Evolutionary conservation across 352 stramenopile species (phyloP).

Genomic region (Phytophthora sansomeana): DNA sequence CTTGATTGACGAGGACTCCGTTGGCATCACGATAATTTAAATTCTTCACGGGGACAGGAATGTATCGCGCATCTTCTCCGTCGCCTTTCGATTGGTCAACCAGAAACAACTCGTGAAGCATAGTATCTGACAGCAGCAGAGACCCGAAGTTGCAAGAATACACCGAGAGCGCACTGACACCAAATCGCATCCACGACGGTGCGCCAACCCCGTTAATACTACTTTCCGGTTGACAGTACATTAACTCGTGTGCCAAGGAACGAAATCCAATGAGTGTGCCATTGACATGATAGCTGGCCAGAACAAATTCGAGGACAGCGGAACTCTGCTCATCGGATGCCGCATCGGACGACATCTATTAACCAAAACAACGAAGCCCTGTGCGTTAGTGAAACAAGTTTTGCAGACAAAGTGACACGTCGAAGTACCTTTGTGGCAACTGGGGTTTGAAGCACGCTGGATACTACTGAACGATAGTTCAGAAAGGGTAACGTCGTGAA

Average conservation of each 20-base stretch:
- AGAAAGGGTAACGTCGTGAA: slow-evolving; percentile 90
- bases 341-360: slow-evolving; percentile 87
- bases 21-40: slow-evolving; percentile 80
- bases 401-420: background rate
- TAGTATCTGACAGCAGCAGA: slow-evolving; percentile 51
- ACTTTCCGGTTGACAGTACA: slow-evolving; percentile 68
- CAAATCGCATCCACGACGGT: slow-evolving; percentile 86
- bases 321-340: slow-evolving; percentile 43
- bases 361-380: background rate
- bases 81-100: slow-evolving; percentile 78
- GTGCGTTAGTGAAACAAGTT: slow-evolving; percentile 3
- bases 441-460: slow-evolving; percentile 63
- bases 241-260: slow-evolving; percentile 78
- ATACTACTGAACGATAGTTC: slow-evolving; percentile 71
- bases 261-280: slow-evolving; percentile 85
- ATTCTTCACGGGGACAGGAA: slow-evolving; percentile 91
- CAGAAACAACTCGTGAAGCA: slow-evolving; percentile 93
- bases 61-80: slow-evolving; percentile 58
- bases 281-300: slow-evolving; percentile 90
- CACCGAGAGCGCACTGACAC: slow-evolving; percentile 57
- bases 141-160: slow-evolving; percentile 77
- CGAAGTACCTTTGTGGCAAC: slow-evolving; percentile 77
- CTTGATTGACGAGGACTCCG: slow-evolving; percentile 81
- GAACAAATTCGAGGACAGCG: slow-evolving; percentile 84
- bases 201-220: slow-evolving; percentile 15